Base-by-base conservation (phyloP, 805 yeast genomes). In the Metschnikowia santaceciliae region DNA sequence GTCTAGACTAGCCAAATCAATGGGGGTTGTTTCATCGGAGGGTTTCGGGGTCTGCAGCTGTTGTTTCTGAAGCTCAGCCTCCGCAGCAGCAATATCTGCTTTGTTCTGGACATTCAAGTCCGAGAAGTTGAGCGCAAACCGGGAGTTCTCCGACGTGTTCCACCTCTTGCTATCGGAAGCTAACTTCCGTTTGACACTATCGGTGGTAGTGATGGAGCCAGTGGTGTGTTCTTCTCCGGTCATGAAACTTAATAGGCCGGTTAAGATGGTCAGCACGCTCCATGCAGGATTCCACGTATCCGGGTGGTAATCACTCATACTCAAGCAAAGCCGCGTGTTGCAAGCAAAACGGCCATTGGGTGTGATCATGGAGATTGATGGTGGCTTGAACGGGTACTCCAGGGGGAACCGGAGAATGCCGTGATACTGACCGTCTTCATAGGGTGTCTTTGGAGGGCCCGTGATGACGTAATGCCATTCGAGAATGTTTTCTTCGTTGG, bases 221-320 rank as follows among this genome's bases (percentile, higher is more conserved):
- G 96, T 85, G 1, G 97, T 88, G 23, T 79, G 71, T 58, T 91
- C 97, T 52, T 81, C 80, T 8, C 94, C 85, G 0, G 96, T 89
- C 98, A 91, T 91, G 62, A 91, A 91, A 64, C 96, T 88, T 57
- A 91, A 72, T 35, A 91, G 72, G 0, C 97, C 98, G 10, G 84
- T 88, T 59, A 91, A 75, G 19, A 91, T 91, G 0, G 97, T 90
- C 33, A 89, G 76, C 23, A 91, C 97, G 42, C 90, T 83, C 97
- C 97, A 91, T 6, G 96, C 90, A 1, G 98, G 97, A 66, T 91
- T 90, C 98, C 98, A 91, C 1, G 86, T 74, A 66, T 90, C 94
- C 3, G 96, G 97, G 61, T 91, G 98, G 67, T 82, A 91, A 69
- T 91, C 97, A 61, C 95, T 85, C 86, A 91, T 90, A n/a, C 91